Evolutionary conservation across 2,329 filamentous ascomycete species (phyloP), one percentile per base, ranked within the genome.

Genomic region (Lanzia echinophila): DNA sequence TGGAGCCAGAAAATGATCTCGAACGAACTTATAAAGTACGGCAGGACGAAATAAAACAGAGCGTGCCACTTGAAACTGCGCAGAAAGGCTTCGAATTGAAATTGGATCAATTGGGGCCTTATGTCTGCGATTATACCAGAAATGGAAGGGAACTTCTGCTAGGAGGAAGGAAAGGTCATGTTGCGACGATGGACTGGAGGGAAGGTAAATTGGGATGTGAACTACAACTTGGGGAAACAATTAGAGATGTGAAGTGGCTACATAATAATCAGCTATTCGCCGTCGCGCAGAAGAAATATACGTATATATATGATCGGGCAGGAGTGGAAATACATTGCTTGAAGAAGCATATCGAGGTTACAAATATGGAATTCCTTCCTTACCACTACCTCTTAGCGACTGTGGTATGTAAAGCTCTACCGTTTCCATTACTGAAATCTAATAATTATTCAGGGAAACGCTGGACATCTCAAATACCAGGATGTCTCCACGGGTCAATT

Each of bases 161-260:
- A 33, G 90, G 86, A 12, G 91, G 94, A 28, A 79, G 90, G 56
- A 96, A 96, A 71, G 94, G 94, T 13, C 94, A 99, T 81, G 77
- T 99, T 60, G 92, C 94, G 54, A 92, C 88, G 0, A 95, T 97
- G 82, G 91, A 99, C 71, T 99, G 94, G 92, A 79, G 92, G 59
- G 86, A 87, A 62, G 92, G 91, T 41, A 96, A 91, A 70, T 74
- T 96, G 56, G 89, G 88, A 6, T 96, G 90, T 68, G 94, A 99
- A 69, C 66, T 97, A 59, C 90, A 99, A 68, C 77, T 99, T 58
- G 83, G 85, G 48, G 94, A 99, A 75, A 97, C 90, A 0, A 79
- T 97, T 12, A 79, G 92, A 50, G 92, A 96, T 71, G 86, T 87
- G 24, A 86, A 85, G 67, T 99, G 90, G 88, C 77, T 97, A 64